Evolutionary conservation across 768 basidiomycete genomes (phyloP), one percentile per base, ranked within the genome.

Genomic region (Lactarius hatsudake): DNA sequence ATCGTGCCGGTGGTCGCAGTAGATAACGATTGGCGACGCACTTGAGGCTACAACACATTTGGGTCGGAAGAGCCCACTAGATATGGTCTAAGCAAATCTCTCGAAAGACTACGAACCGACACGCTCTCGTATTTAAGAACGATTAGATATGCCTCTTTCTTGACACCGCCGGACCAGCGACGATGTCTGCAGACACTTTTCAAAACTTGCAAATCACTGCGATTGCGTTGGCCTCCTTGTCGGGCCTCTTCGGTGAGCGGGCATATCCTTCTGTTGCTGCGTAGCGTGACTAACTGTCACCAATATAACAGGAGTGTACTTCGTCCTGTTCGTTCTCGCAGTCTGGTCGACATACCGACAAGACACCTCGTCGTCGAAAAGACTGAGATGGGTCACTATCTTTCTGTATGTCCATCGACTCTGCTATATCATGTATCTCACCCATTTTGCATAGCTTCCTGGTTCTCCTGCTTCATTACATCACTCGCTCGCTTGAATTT

Each of bases 381-480:
- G 71, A 23, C 65, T 74, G 23, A 53, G 67, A 61, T 43, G 64
- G 48, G 65, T 74, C 59, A 72, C 73, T 3, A 61, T 68, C 28
- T 26, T 65, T 18, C 65, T 74, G 73, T 72, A 59, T 17, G 71
- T 61, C 34, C 32, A 34, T n/a, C 34, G 7, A 28, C 2, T 17
- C 36, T 45, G 42, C 32, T 32, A 18, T 56, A 28, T 36, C 3
- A 17, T 26, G 89, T 63, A 13, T 56, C 51, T 65, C 58, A 65
- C 38, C 28, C 9, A 5, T 30, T 48, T 43, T 6, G 20, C 28
- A 6, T 40, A 74, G 73, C 12, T 74, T 73, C 48, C 8, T 74
- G 4, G 66, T 69, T 32, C 66, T 74, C 17, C 63, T 64, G 26
- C 36, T 51, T 20, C 72, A 74, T 59, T 71, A 72, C 34, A 63